phyloP scores from a whole-genome alignment of 306 rosid species.

The Hippophae gyantsensis region DNA sequence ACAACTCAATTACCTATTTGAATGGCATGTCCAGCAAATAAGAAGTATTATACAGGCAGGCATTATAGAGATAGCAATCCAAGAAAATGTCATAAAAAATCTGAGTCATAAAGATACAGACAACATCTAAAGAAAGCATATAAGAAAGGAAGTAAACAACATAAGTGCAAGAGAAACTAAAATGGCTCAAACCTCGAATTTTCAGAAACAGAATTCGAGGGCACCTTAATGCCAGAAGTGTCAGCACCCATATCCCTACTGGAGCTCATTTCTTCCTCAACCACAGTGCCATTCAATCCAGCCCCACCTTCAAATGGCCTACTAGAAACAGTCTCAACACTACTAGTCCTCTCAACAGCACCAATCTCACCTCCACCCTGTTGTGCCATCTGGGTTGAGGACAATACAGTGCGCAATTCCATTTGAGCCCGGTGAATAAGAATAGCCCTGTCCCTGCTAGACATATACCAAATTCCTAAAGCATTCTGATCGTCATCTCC shows the following conservation, averaged over 20 bases:
- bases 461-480: slow-evolving; percentile 54
- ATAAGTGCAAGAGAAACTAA: too few species aligned
- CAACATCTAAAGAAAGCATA: background rate
- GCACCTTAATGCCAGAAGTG: slow-evolving; percentile 12
- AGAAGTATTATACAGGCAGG: too few species aligned
- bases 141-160: background rate
- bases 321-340: slow-evolving; percentile 19
- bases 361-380: background rate
- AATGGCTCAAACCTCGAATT: slow-evolving; percentile 9
- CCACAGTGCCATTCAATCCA: slow-evolving; percentile 3
- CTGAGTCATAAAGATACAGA: background rate
- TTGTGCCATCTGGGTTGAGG: slow-evolving; percentile 13
- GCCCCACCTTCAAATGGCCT: slow-evolving; percentile 11
- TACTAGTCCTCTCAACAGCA: slow-evolving; percentile 3
- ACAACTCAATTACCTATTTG: too few species aligned
- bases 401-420: background rate
- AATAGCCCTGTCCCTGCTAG: slow-evolving; percentile 33
- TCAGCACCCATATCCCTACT: slow-evolving; percentile 14
- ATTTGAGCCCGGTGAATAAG: background rate
- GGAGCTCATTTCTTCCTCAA: slow-evolving; percentile 3
- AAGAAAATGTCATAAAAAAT: too few species aligned
- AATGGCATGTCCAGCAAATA: too few species aligned
- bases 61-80: too few species aligned
- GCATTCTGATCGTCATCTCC: background rate
- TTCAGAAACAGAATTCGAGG: slow-evolving; percentile 11